Evolutionary conservation across 2,329 filamentous ascomycete species (phyloP), one percentile per base, ranked within the genome.

Genomic region (Paraconiothyrium brasiliense): DNA sequence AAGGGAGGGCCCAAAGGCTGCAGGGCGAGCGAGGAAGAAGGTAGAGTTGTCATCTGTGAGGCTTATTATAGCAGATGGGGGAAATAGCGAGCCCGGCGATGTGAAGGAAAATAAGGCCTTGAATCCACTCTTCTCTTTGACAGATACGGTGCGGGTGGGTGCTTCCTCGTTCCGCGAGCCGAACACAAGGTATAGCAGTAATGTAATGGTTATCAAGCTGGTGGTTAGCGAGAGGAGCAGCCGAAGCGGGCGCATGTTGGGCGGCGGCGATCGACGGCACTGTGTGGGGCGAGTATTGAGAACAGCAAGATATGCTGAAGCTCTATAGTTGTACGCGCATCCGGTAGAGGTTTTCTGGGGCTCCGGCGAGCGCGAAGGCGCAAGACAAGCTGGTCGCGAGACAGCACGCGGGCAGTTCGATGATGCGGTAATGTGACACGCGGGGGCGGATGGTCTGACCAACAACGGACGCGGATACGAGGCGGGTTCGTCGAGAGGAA

Each of bases 11-110:
- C 95, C 95, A 80, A 98, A 99, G 43, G 93, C 94, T 57, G 95
- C 95, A 62, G 95, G 95, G 52, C 95, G 87, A 47, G 95, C 94
- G 58, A 97, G 85, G 81, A 99, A 99, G 70, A 96, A 97, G 13
- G 95, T 99, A 69, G 93, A 97, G 79, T 99, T 99, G 80, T 99
- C 95, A 79, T 98, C 93, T 73, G 94, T 97, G 64, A 99, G 86
- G 78, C 92, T 97, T 76, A 99, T 97, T 72, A 96, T 92, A 51
- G 95, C 95, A 67, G 95, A 97, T 3, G 94, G 94, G 4, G 94
- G 94, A 76, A 99, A 99, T 24, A 99, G 88, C 22, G 92, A 93
- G 66, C 94, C 92, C 0, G 94, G 83, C 10, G 80, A 80, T n/a
- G 81, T 80, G 76, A 83, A 84, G 61, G 81, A 82, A 70, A 83